Evolutionary conservation across 1,139 yeast genomes (phyloP).

Genomic region (Yamadazyma dushanensis): DNA sequence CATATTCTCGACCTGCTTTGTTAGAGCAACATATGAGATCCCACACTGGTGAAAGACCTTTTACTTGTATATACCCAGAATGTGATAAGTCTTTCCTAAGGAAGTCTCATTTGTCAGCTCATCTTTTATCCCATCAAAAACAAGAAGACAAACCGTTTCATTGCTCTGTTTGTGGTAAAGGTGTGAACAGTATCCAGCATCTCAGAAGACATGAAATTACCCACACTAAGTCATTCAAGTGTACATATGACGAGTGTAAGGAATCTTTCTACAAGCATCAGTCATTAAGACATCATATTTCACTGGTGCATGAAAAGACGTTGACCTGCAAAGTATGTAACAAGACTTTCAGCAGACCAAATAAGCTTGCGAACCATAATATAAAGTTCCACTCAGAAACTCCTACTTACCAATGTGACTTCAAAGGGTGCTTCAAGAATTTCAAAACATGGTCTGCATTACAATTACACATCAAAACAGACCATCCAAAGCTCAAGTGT

Average conservation of each 20-base stretch:
- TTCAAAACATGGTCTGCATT: slow-evolving; percentile 79
- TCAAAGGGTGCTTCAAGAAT: slow-evolving; percentile 55
- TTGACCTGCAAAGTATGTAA: slow-evolving; percentile 60
- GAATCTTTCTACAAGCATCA: slow-evolving; percentile 78
- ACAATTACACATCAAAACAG: slow-evolving; percentile 68
- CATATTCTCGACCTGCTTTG: slow-evolving; percentile 79
- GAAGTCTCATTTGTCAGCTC: slow-evolving; percentile 78
- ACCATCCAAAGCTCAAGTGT: slow-evolving; percentile 74
- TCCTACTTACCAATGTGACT: slow-evolving; percentile 63
- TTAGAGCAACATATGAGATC: slow-evolving; percentile 78
- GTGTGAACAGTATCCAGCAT: slow-evolving; percentile 81
- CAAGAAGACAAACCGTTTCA: slow-evolving; percentile 66
- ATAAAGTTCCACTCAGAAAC: slow-evolving; percentile 57
- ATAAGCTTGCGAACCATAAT: slow-evolving; percentile 60
- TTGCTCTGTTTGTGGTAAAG: slow-evolving; percentile 79
- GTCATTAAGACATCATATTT: slow-evolving; percentile 71
- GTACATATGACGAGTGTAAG: slow-evolving; percentile 61
- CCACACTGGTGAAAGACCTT: slow-evolving; percentile 82
- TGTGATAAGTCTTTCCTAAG: slow-evolving; percentile 72
- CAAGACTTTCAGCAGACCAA: slow-evolving; percentile 60
- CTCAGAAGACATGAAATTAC: slow-evolving; percentile 77
- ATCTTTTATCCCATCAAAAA: slow-evolving; percentile 58
- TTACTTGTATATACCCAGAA: slow-evolving; percentile 49
- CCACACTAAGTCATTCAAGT: slow-evolving; percentile 69
- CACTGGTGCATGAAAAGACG: slow-evolving; percentile 57